Evolutionary conservation across 768 basidiomycete genomes (phyloP), one percentile per base, ranked within the genome.

Genomic region (Pleurotus sapidus): DNA sequence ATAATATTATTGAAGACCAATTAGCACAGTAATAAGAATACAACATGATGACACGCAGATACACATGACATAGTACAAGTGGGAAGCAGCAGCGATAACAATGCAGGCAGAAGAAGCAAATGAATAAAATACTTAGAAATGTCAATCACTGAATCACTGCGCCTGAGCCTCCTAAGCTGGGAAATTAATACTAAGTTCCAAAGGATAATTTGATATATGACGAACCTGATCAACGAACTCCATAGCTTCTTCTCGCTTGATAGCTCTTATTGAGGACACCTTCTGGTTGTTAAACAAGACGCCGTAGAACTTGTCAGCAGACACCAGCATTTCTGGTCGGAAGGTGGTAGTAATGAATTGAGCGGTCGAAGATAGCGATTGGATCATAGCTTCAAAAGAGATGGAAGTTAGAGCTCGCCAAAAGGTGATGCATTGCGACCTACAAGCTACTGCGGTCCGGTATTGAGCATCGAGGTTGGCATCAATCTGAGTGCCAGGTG

Each of bases 331-430:
- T 74, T 99, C 97, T 0, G 95, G 91, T 57, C 95, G 83, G 84
- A 99, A 99, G 2, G 97, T 99, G 2, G 97, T 99, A 30, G 93
- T 96, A 68, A 99, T 95, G 73, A 98, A 98, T 70, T 99, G 97
- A 0, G 91, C 96, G 0, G 86, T 88, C 5, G 84, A 78, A 0
- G 95, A 81, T 15, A 98, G 81, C 11, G 91, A 91, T 68, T 95
- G 87, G 62, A 99, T 98, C 96, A 98, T 98, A 3, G 86, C 88
- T 91, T 60, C 0, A 37, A 40, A 30, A 15, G 49, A n/a, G 15
- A 25, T 56, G 17, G 18, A 30, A 17, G 17, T 15, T 7, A 0
- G 37, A n/a, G 14, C 4, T 15, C n/a, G 3, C 1, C 14, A 12
- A 55, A 17, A 18, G 39, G 49, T 17, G 12, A 23, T 40, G 53